Evolutionary conservation across 2,329 filamentous ascomycete species (phyloP).

Genomic region (Metarhizium humberi): DNA sequence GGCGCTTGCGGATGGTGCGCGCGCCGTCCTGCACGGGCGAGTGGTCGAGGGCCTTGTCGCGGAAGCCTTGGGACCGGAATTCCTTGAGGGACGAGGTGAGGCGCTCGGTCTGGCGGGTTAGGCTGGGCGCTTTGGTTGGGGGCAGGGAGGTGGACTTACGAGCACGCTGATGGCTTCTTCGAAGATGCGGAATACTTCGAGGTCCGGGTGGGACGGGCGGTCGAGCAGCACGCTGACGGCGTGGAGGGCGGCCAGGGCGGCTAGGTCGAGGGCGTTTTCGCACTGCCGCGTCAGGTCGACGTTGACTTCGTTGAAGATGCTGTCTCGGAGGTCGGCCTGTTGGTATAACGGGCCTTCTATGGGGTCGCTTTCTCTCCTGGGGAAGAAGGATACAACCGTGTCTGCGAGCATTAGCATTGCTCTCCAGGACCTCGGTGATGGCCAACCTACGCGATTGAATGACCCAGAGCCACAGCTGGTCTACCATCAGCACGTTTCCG

Average conservation of each 20-base stretch:
- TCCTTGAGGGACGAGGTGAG: slow-evolving; percentile 53
- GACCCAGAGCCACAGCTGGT: slow-evolving; percentile 55
- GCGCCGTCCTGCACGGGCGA: slow-evolving; percentile 31
- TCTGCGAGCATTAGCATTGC: slow-evolving; percentile 21
- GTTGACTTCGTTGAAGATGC: slow-evolving; percentile 57
- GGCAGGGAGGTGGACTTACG: slow-evolving; percentile 23
- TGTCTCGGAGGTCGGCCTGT: slow-evolving; percentile 53
- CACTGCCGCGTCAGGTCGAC: slow-evolving; percentile 54
- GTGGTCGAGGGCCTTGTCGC: slow-evolving; percentile 30
- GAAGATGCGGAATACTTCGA: slow-evolving; percentile 56
- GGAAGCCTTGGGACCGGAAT: slow-evolving; percentile 50
- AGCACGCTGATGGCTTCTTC: slow-evolving; percentile 57
- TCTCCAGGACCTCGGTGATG: too few relatives aligned
- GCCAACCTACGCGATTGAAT: slow-evolving; percentile 39
- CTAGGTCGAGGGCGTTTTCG: slow-evolving; percentile 52
- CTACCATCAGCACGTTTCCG: slow-evolving; percentile 56
- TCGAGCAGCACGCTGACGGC: slow-evolving; percentile 54
- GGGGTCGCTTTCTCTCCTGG: slow-evolving; percentile 42
- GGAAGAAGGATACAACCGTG: slow-evolving; percentile 45
- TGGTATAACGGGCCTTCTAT: slow-evolving; percentile 47
- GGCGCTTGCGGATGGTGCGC: slow-evolving; percentile 26
- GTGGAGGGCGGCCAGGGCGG: slow-evolving; percentile 51
- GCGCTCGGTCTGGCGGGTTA: slow-evolving; percentile 41
- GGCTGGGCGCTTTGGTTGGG: background rate
- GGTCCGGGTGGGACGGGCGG: slow-evolving; percentile 47